A percentile compares a stretch with the other conserved stretches of the same genome.
phyloP scores from a whole-genome alignment of 345 rosid genomes.

The Anacardium occidentale region DNA sequence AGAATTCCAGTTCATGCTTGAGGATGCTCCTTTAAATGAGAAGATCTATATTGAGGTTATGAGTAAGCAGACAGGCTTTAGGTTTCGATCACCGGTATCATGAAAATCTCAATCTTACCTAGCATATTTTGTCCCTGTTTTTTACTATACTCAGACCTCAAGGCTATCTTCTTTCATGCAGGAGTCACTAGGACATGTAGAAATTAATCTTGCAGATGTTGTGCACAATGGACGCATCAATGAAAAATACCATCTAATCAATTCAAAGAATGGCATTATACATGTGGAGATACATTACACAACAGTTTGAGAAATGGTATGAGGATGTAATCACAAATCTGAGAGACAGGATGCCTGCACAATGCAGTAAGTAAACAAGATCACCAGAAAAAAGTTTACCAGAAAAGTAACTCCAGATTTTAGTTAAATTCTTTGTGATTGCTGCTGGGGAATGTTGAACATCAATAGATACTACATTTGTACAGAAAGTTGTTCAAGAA shows the following conservation, averaged over 20 bases:
- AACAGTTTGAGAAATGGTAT: conserved; percentile 32
- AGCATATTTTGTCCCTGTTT: background rate
- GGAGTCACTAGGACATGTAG: conserved; percentile 76
- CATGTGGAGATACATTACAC: conserved; percentile 71
- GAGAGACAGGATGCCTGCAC: background rate
- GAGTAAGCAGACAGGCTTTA: conserved; percentile 54
- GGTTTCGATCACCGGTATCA: conserved; percentile 59
- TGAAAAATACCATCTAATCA: conserved; percentile 67
- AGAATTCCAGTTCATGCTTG: conserved; percentile 62
- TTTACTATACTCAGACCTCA: background rate
- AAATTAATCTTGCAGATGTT: conserved; percentile 70
- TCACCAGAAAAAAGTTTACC: too few relatives aligned
- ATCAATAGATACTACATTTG: background rate
- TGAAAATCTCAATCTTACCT: background rate
- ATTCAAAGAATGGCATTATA: conserved; percentile 72
- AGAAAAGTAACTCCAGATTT: background rate
- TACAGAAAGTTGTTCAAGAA: background rate
- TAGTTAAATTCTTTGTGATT: background rate
- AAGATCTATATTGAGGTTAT: conserved; percentile 53
- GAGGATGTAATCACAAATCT: background rate
- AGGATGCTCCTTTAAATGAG: conserved; percentile 63
- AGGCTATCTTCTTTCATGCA: conserved; percentile 21
- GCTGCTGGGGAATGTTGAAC: background rate
- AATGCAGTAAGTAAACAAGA: too few relatives aligned
- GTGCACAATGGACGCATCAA: conserved; percentile 77